Base-by-base conservation (phyloP, 106 monocot species). In the Allium fistulosum region DNA sequence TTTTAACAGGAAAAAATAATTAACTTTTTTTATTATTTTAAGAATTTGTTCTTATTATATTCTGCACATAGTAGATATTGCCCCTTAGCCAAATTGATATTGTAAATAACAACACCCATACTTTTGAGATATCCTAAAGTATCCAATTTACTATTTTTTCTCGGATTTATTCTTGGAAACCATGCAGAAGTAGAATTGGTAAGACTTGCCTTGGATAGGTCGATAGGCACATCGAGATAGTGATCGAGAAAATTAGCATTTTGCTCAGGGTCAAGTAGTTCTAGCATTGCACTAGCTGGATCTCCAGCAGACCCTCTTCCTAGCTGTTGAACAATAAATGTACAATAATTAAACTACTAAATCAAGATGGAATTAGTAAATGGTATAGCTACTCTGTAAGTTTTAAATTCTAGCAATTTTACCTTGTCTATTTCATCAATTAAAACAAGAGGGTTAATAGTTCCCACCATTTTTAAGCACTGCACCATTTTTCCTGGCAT, bases 341-440 rank as follows among this genome's bases (percentile, higher is more conserved):
- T 59, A 22, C 1, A 22, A 22, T 22, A 22, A 22, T 22, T 22
- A 22, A 22, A 22, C 22, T 0, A 22, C 22, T 22, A 22, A 22
- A 22, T 22, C 22, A 22, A 22, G 22, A 22, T 22, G 22, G 22
- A 22, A 22, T 1, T 22, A 22, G 22, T 22, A 22, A 22, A 22
- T 22, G 0, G 22, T 22, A 22, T 22, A 22, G 22, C 22, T 22
- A 22, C 22, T 22, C 22, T 22, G 22, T 22, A 22, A 22, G 22
- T 1, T 22, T 22, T 22, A 22, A 22, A 22, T 22, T 22, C 22
- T 22, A 22, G 22, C 22, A 53, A 61, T 53, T 53, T 50, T 75
- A 97, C 97, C 92, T 97, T 97, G 70, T 97, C 97, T 67, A 97
- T 97, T 71, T 97, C 97, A 80, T 97, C 97, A 71, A 97, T 97